Conservation (phyloP, 768 basidiomycete species). For the Dacryopinax primogenitus region DNA sequence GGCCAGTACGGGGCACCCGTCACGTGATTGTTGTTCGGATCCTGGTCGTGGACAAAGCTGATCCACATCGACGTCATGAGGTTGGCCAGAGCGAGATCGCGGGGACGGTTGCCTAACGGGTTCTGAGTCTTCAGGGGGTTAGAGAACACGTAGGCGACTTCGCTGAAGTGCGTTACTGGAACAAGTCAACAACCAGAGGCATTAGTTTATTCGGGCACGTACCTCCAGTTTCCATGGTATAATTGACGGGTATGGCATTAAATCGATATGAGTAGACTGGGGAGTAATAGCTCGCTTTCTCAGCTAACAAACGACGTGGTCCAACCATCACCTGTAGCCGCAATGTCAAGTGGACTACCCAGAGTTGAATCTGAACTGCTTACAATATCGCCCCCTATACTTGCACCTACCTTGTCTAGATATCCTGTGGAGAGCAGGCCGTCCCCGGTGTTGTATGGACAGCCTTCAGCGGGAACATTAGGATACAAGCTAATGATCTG, state of each 20-base stretch:
- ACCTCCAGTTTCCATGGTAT: conserved; percentile 12
- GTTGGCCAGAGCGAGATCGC: conserved; percentile 13
- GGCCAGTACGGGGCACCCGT: conserved; percentile 13
- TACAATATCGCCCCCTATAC: conserved; percentile 8
- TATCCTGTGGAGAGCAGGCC: conserved; percentile 15
- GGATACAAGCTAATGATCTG: conserved; percentile 15
- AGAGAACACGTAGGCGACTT: conserved; percentile 13
- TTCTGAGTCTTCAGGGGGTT: conserved; percentile 12
- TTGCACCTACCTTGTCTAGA: conserved; percentile 17
- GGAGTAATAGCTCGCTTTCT: not conserved
- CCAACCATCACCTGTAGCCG: not conserved
- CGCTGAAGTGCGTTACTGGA: conserved; percentile 7
- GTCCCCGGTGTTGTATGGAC: conserved; percentile 19
- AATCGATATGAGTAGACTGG: conserved; percentile 17
- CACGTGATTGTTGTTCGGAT: conserved; percentile 17
- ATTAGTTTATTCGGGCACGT: not conserved
- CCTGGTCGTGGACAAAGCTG: conserved; percentile 14
- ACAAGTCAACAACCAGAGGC: not conserved
- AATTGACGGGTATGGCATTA: conserved; percentile 11
- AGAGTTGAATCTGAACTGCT: not conserved
- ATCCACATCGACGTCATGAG: conserved; percentile 15
- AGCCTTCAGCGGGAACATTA: conserved; percentile 14
- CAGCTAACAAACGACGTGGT: conserved; percentile 11
- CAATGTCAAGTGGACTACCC: not conserved
- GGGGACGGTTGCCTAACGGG: conserved; percentile 14